Evolutionary conservation across 1,284 basidiomycete species (phyloP).

Genomic region (Mycena sp.): DNA sequence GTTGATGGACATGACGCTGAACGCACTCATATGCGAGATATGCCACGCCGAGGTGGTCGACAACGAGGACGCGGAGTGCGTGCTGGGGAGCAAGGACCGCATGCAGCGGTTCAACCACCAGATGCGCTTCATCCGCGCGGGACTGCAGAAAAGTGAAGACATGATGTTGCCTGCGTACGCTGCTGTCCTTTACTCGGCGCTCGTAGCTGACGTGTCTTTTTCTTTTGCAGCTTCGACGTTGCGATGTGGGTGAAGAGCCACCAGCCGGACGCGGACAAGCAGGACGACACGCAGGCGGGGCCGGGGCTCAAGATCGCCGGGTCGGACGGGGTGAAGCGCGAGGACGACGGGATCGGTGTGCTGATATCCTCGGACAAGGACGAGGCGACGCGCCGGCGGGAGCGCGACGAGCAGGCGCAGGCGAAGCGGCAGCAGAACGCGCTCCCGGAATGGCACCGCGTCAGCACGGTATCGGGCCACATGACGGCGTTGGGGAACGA

Average conservation of each 20-base stretch:
- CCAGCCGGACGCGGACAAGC: conserved; percentile 66
- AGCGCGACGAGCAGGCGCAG: conserved; percentile 76
- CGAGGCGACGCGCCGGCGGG: conserved; percentile 71
- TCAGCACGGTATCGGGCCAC: conserved; percentile 94
- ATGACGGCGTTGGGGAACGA: conserved; percentile 86
- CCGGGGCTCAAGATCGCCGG: conserved; percentile 78
- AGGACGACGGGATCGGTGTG: conserved; percentile 81
- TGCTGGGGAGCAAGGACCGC: conserved; percentile 87
- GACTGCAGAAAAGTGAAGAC: conserved; percentile 89
- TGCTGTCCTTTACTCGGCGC: conserved; percentile 26
- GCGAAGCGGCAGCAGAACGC: conserved; percentile 90
- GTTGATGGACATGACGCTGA: conserved; percentile 74
- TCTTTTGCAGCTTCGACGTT: conserved; percentile 76
- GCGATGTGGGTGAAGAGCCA: conserved; percentile 80
- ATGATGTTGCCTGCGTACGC: conserved; percentile 84
- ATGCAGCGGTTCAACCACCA: conserved; percentile 97
- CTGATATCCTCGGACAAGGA: conserved; percentile 86
- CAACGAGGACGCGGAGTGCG: conserved; percentile 91
- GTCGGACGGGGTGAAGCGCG: conserved; percentile 64
- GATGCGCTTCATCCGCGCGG: conserved; percentile 88
- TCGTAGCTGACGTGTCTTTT: background rate
- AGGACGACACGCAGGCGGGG: conserved; percentile 59
- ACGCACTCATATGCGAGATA: conserved; percentile 80
- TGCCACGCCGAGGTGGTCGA: conserved; percentile 86
- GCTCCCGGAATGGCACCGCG: conserved; percentile 92